phyloP scores from a whole-genome alignment of 371 early-diverging fungal genomes.

The Mucor piriformis region DNA sequence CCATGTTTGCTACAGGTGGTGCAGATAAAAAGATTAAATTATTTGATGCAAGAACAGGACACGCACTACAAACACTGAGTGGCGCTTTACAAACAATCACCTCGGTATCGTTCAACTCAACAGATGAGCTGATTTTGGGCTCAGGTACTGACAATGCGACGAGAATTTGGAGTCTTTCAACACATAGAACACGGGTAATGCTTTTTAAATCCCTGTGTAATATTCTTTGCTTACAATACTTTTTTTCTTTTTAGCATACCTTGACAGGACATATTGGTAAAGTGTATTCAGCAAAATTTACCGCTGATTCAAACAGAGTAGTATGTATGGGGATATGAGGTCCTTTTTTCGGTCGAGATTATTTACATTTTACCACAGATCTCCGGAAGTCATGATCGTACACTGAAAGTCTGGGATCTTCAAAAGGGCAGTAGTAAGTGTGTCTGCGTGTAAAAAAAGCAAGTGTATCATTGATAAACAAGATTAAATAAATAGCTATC shows the following conservation, averaged over 20 bases:
- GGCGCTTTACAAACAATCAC: conserved; percentile 88
- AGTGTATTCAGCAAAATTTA: conserved; percentile 88
- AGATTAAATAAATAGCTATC: no score
- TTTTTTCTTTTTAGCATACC: conserved; percentile 66
- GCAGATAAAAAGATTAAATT: conserved; percentile 87
- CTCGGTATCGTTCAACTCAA: conserved; percentile 78
- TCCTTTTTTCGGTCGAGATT: background rate
- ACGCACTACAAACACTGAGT: conserved; percentile 62
- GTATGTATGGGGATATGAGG: conserved; percentile 43
- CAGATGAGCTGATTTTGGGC: conserved; percentile 80
- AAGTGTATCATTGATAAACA: background rate
- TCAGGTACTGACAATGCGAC: conserved; percentile 91
- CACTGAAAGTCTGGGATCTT: conserved; percentile 95
- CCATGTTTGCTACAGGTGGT: conserved; percentile 84
- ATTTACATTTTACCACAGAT: conserved; percentile 56
- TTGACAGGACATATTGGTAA: conserved; percentile 96
- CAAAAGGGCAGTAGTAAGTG: conserved; percentile 80
- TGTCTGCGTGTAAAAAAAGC: background rate
- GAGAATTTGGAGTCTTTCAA: conserved; percentile 83
- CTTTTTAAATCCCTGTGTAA: no score
- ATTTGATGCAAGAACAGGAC: conserved; percentile 79
- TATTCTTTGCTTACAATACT: background rate
- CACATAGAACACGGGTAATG: conserved; percentile 66
- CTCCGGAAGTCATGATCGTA: conserved; percentile 94
- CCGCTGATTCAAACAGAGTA: conserved; percentile 75